A percentile compares a stretch with the other conserved stretches of the same genome.
These are phyloP conservation scores for Sporothrix phasma DNA, from an alignment of 2,329 filamentous ascomycete species.

Conservation along the genomic window DNA sequence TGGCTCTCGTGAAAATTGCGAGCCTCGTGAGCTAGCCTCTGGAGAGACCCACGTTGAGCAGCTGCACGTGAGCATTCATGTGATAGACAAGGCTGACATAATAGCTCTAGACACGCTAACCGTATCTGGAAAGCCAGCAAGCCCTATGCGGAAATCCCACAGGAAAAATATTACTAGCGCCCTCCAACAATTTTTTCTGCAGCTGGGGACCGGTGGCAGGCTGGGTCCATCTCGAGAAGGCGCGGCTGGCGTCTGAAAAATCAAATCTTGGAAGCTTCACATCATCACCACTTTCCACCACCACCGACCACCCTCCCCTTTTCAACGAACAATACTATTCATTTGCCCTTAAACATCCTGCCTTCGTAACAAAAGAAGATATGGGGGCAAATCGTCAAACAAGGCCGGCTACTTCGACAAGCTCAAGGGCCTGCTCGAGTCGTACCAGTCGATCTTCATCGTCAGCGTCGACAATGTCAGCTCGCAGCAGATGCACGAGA, in stretches of 20 bases:
- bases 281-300: conserved; percentile 12
- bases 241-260: conserved; percentile 1
- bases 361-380: conserved; percentile 87
- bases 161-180: conserved; percentile 6
- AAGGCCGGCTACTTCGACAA: conserved; percentile 99
- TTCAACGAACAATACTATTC: conserved; percentile 12
- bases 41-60: neutral
- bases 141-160: neutral
- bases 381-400: conserved; percentile 90
- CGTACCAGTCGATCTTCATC: conserved; percentile 97
- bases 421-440: conserved; percentile 94
- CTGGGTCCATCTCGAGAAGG: neutral
- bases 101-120: neutral
- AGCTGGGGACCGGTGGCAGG: neutral
- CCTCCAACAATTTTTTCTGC: neutral
- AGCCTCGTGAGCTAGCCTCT: neutral
- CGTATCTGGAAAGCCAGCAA: neutral
- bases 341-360: conserved; percentile 95
- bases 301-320: neutral
- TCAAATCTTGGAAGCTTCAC: conserved; percentile 4
- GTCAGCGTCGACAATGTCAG: conserved; percentile 98
- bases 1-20: conserved; percentile 5
- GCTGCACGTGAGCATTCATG: neutral
- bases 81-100: neutral
- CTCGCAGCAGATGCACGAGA: conserved; percentile 99